Conservation (phyloP, 768 basidiomycete species). For the Panus rudis region DNA sequence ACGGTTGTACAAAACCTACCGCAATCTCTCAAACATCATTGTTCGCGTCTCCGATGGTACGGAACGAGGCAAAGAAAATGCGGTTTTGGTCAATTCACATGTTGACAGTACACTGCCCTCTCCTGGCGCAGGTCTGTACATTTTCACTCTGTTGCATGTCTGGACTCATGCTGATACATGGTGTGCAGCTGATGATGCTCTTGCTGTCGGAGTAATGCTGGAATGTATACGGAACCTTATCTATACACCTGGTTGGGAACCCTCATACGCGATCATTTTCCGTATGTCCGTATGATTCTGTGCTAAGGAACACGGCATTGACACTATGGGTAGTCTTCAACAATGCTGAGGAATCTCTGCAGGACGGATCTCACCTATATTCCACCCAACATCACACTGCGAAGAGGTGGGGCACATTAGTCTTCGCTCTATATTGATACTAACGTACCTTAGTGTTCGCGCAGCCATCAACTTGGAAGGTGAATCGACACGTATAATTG, state of each 20-base stretch:
- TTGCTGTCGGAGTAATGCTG: conserved; percentile 87
- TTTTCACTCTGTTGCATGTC: neutral
- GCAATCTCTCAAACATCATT: conserved; percentile 82
- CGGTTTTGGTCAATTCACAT: conserved; percentile 84
- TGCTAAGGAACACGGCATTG: too few species aligned
- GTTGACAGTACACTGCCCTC: conserved; percentile 86
- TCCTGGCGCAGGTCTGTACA: conserved; percentile 52
- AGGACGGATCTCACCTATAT: conserved; percentile 91
- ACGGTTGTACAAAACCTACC: conserved; percentile 80
- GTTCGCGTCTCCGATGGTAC: conserved; percentile 81
- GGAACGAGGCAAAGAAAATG: conserved; percentile 64
- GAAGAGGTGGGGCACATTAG: conserved; percentile 44
- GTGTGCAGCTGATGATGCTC: conserved; percentile 66
- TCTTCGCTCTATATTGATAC: neutral
- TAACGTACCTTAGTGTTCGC: conserved; percentile 49
- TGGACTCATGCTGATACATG: too few species aligned
- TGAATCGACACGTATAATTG: conserved; percentile 18
- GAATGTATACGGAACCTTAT: conserved; percentile 79
- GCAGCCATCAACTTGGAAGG: conserved; percentile 91
- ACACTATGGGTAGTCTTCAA: conserved; percentile 69
- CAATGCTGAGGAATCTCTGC: conserved; percentile 89
- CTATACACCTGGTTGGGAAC: conserved; percentile 60
- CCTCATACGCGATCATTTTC: conserved; percentile 75
- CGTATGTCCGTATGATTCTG: conserved; percentile 35
- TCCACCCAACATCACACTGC: conserved; percentile 81